Evolutionary conservation across 1,139 yeast species (phyloP).

Genomic region (Geotrichum phurueaensis): DNA sequence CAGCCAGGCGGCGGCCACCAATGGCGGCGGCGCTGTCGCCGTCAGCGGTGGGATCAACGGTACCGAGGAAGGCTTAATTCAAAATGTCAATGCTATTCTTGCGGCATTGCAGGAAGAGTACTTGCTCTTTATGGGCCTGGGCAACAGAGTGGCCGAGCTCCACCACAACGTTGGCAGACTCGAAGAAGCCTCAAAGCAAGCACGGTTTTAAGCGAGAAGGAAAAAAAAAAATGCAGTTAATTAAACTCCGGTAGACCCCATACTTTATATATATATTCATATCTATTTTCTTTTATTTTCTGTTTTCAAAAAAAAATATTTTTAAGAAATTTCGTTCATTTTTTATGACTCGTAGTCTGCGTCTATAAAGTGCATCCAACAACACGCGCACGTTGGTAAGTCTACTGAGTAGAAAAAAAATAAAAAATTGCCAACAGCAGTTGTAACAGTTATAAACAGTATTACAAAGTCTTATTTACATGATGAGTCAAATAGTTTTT

Average conservation of each 20-base stretch:
- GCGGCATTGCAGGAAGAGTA: slow-evolving; percentile 77
- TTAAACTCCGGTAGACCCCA: too few species aligned
- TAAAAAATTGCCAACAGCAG: too few species aligned
- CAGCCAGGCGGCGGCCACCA: not conserved
- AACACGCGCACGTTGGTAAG: too few species aligned
- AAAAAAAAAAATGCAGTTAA: too few species aligned
- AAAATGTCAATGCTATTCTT: slow-evolving; percentile 46
- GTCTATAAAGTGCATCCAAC: too few species aligned
- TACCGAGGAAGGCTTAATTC: slow-evolving; percentile 3
- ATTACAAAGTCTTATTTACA: too few species aligned
- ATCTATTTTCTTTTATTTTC: not conserved
- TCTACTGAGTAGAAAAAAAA: too few species aligned
- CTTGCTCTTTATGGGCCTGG: slow-evolving; percentile 79
- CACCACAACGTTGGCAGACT: slow-evolving; percentile 63
- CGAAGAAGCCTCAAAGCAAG: slow-evolving; percentile 20
- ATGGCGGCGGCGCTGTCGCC: not conserved
- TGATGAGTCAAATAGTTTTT: too few species aligned
- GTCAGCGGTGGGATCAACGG: not conserved
- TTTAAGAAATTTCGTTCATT: too few species aligned
- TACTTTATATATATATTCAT: not conserved
- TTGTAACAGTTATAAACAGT: too few species aligned
- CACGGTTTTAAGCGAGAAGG: not conserved
- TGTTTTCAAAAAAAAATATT: too few species aligned
- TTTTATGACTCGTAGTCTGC: too few species aligned
- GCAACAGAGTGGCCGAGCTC: slow-evolving; percentile 82